Conservation (phyloP, 2,329 filamentous ascomycete species). For the Sporothrix euskadiensis region DNA sequence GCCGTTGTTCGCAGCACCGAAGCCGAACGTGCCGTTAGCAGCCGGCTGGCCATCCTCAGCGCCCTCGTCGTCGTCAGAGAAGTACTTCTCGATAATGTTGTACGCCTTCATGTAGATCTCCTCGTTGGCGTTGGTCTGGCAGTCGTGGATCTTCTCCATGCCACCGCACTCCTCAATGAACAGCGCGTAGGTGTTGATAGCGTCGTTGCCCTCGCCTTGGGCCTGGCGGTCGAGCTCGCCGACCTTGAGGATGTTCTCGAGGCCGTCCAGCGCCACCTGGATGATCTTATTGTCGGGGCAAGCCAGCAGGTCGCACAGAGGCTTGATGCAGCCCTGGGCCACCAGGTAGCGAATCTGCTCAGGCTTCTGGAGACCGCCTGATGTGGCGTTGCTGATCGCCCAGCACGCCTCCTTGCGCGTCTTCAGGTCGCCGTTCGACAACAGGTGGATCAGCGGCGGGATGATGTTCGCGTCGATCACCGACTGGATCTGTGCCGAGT, state of each 20-base stretch:
- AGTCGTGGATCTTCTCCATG: conserved; percentile 99
- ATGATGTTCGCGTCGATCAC: conserved; percentile 98
- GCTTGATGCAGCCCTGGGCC: conserved; percentile 91
- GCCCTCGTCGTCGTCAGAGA: conserved; percentile 96
- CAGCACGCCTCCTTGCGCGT: conserved; percentile 99
- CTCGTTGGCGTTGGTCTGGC: conserved; percentile 99
- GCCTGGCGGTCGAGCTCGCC: conserved; percentile 98
- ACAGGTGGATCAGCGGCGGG: conserved; percentile 89
- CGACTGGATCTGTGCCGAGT: conserved; percentile 94
- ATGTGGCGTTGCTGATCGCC: conserved; percentile 98
- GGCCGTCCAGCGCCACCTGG: conserved; percentile 92
- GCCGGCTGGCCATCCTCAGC: conserved; percentile 77
- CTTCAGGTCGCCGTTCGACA: conserved; percentile 97
- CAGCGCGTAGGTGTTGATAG: conserved; percentile 93
- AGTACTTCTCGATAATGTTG: conserved; percentile 99
- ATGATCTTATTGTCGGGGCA: conserved; percentile 99
- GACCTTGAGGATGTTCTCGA: conserved; percentile 99
- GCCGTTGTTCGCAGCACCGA: conserved; percentile 62
- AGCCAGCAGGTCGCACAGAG: conserved; percentile 87
- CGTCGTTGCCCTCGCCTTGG: conserved; percentile 68
- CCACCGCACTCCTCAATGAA: conserved; percentile 98
- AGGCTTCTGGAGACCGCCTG: conserved; percentile 95
- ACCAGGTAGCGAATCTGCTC: conserved; percentile 98
- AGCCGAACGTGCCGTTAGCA: conserved; percentile 71
- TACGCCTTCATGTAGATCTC: conserved; percentile 99